Evolutionary conservation across 331 rosid genomes (phyloP).

Genomic region (Phaseolus coccineus): DNA sequence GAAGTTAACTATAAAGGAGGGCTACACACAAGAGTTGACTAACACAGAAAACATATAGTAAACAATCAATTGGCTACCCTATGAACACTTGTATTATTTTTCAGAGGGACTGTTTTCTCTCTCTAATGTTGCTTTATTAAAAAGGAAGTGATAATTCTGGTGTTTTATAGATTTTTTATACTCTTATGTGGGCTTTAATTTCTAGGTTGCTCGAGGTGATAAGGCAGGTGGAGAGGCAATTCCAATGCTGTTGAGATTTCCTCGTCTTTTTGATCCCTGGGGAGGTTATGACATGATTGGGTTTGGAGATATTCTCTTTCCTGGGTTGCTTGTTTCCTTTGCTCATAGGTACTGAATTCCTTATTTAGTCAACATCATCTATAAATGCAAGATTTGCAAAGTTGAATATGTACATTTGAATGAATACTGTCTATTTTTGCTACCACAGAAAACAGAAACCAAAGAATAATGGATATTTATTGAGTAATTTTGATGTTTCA

Average conservation of each 20-base stretch:
- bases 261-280: conserved; percentile 89
- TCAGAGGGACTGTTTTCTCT: conserved; percentile 22
- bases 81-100: conserved; percentile 17
- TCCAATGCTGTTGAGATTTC: conserved; percentile 91
- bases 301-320: conserved; percentile 93
- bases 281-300: conserved; percentile 98
- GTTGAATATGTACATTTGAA: conserved; percentile 5
- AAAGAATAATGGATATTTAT: conserved; percentile 1
- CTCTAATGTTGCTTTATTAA: conserved; percentile 4
- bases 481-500: conserved; percentile 7
- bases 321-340: conserved; percentile 92
- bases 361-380: conserved; percentile 25
- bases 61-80: conserved; percentile 18
- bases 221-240: conserved; percentile 89
- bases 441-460: background rate
- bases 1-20: background rate
- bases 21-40: background rate
- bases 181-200: conserved; percentile 39
- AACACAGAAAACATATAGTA: background rate
- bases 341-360: conserved; percentile 64
- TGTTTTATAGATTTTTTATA: conserved; percentile 17
- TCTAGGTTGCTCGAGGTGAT: conserved; percentile 93
- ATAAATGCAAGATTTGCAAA: conserved; percentile 24
- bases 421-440: conserved; percentile 1
- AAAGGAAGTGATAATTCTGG: conserved; percentile 9